phyloP scores from a whole-genome alignment of 352 stramenopile genomes.

The Pythium sp. region DNA sequence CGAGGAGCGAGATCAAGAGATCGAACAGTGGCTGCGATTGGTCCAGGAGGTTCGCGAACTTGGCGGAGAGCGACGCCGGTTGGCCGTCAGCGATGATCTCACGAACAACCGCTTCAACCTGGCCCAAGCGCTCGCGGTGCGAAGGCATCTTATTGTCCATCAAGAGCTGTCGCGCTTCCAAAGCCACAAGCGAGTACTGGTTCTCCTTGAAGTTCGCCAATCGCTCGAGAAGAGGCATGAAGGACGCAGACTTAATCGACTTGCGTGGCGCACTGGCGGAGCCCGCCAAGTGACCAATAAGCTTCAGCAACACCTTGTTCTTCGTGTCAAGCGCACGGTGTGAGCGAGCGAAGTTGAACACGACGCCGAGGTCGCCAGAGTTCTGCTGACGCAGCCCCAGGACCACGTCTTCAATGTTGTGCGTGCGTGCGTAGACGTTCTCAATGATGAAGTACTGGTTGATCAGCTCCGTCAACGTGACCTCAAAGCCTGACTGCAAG shows the following conservation, averaged over 20 bases:
- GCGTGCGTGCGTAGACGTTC: slow-evolving; percentile 63
- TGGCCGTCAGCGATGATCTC: slow-evolving; percentile 57
- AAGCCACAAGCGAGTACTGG: slow-evolving; percentile 91
- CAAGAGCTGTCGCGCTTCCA: slow-evolving; percentile 94
- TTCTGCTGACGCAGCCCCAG: slow-evolving; percentile 89
- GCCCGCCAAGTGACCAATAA: slow-evolving; percentile 57
- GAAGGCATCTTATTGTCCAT: slow-evolving; percentile 97
- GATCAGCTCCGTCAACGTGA: slow-evolving; percentile 68
- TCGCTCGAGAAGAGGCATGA: slow-evolving; percentile 82
- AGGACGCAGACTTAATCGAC: slow-evolving; percentile 57
- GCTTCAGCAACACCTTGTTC: slow-evolving; percentile 78
- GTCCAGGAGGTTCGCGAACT: slow-evolving; percentile 67
- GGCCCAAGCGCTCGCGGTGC: slow-evolving; percentile 87
- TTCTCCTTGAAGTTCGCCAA: slow-evolving; percentile 88
- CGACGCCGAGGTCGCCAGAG: slow-evolving; percentile 73
- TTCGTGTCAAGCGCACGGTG: slow-evolving; percentile 89
- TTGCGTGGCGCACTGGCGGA: slow-evolving; percentile 36
- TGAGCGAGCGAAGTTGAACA: slow-evolving; percentile 90
- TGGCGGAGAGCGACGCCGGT: slow-evolving; percentile 45
- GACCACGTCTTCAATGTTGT: slow-evolving; percentile 84
- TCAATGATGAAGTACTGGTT: slow-evolving; percentile 82
- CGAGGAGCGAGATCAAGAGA: slow-evolving; percentile 74
- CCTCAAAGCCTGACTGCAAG: slow-evolving; percentile 60
- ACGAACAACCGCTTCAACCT: slow-evolving; percentile 74
- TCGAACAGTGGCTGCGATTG: slow-evolving; percentile 86